Evolutionary conservation across 1,139 yeast species (phyloP).

Genomic region (Kodamaea alishanica): DNA sequence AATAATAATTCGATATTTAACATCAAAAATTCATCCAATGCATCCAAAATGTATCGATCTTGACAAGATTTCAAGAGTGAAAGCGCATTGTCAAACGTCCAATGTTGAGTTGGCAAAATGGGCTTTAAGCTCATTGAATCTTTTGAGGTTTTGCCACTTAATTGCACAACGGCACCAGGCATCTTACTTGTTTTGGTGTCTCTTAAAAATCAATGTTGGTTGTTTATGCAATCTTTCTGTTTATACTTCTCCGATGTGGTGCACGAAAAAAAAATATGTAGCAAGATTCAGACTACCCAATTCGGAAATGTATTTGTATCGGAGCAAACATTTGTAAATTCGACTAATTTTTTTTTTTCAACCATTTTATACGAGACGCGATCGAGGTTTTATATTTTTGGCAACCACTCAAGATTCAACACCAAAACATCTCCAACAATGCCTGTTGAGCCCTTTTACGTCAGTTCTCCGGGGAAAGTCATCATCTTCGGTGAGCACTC

Average conservation of each 20-base stretch:
- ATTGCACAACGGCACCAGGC: conserved; percentile 7
- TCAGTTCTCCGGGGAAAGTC: conserved; percentile 96
- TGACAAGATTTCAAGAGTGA: conserved; percentile 29
- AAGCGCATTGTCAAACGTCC: conserved; percentile 46
- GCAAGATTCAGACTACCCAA: conserved; percentile 3
- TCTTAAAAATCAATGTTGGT: not conserved
- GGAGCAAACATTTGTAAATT: no score
- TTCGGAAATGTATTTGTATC: not conserved
- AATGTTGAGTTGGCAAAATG: conserved; percentile 35
- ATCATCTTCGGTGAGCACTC: conserved; percentile 97
- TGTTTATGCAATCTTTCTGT: not conserved
- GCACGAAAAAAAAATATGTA: not conserved
- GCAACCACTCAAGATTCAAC: no score
- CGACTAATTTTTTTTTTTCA: not conserved
- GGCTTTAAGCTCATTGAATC: conserved; percentile 26
- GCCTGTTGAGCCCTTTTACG: conserved; percentile 48
- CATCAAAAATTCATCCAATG: conserved; percentile 45
- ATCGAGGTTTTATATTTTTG: not conserved
- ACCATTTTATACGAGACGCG: not conserved
- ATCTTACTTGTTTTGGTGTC: conserved; percentile 1
- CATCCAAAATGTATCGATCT: conserved; percentile 34
- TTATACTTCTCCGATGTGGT: not conserved
- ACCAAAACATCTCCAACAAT: no score
- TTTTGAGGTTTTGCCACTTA: conserved; percentile 6
- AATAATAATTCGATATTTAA: conserved; percentile 27